Evolutionary conservation across 306 rosid species (phyloP).

Genomic region (Sophora flavescens): DNA sequence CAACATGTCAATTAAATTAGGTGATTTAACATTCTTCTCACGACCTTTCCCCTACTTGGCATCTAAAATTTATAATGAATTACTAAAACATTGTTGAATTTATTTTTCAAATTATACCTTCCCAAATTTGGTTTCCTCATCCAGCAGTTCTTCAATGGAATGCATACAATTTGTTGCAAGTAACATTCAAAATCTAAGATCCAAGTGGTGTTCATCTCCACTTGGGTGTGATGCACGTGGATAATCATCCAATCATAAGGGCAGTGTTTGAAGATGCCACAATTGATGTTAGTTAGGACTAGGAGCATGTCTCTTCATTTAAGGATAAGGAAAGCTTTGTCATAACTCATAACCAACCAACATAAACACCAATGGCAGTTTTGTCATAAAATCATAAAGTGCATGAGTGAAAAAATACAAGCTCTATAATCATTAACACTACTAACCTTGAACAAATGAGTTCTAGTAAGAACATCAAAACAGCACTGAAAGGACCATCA

Average conservation of each 20-base stretch:
- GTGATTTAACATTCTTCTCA: slow-evolving; percentile 10
- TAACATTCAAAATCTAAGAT: slow-evolving; percentile 97
- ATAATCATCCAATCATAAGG: slow-evolving; percentile 97
- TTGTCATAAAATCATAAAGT: not conserved
- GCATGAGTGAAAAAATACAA: slow-evolving; percentile 8
- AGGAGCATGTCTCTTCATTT: slow-evolving; percentile 37
- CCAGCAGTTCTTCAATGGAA: slow-evolving; percentile 68
- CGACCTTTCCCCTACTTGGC: not conserved
- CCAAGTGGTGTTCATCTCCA: slow-evolving; percentile 87
- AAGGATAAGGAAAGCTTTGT: slow-evolving; percentile 20
- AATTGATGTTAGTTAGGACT: slow-evolving; percentile 39
- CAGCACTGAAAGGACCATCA: slow-evolving; percentile 96
- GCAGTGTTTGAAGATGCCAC: slow-evolving; percentile 70
- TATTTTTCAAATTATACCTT: slow-evolving; percentile 57
- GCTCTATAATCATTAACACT: not conserved
- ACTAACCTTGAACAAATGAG: slow-evolving; percentile 82
- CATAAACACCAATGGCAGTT: too few species aligned
- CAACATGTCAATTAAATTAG: slow-evolving; percentile 35
- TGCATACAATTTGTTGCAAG: slow-evolving; percentile 94
- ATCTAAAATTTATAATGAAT: slow-evolving; percentile 16
- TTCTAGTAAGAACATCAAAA: slow-evolving; percentile 89
- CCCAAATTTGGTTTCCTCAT: slow-evolving; percentile 58
- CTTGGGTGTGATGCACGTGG: slow-evolving; percentile 97
- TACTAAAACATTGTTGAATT: not conserved
- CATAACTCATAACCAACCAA: not conserved